These are phyloP conservation scores for Podaxis sp. DNA, from an alignment of 768 basidiomycete genomes.

Conservation along the genomic window DNA sequence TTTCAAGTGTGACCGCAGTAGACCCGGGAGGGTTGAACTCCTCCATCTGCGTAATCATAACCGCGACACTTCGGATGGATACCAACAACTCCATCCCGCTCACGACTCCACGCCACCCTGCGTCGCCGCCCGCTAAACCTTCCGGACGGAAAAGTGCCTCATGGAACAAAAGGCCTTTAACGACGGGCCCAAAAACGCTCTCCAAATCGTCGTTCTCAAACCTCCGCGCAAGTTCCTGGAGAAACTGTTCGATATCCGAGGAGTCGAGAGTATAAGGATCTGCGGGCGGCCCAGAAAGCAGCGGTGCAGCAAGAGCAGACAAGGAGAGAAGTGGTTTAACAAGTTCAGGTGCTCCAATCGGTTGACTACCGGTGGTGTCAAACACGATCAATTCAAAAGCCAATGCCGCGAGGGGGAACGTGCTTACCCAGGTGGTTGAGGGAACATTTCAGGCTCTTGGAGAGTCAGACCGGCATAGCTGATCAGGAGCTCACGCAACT, in stretches of 20 bases:
- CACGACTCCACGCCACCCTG: constrained; percentile 84
- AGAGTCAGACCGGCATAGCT: constrained; percentile 87
- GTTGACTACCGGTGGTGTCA: constrained; percentile 44
- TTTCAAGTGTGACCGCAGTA: constrained; percentile 62
- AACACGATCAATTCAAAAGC: background rate
- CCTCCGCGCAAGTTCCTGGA: constrained; percentile 78
- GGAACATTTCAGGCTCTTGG: constrained; percentile 94
- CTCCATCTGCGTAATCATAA: constrained; percentile 72
- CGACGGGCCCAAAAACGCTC: constrained; percentile 73
- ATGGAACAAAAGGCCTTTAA: constrained; percentile 61
- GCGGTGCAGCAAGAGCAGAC: constrained; percentile 64
- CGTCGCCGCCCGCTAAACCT: constrained; percentile 69
- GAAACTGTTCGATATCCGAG: constrained; percentile 73
- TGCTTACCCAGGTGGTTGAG: constrained; percentile 75
- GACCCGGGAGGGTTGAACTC: constrained; percentile 69
- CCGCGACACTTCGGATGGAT: constrained; percentile 79
- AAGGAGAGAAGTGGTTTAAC: constrained; percentile 78
- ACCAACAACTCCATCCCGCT: constrained; percentile 80
- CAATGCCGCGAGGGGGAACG: background rate
- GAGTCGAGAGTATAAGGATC: constrained; percentile 53
- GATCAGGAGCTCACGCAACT: constrained; percentile 77
- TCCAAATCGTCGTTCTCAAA: constrained; percentile 83
- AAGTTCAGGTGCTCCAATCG: constrained; percentile 77
- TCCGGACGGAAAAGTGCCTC: constrained; percentile 61
- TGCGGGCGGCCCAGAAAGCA: constrained; percentile 46